Evolutionary conservation across 176 grass and related monocot genomes (phyloP).

Genomic region (Musa acuminata): DNA sequence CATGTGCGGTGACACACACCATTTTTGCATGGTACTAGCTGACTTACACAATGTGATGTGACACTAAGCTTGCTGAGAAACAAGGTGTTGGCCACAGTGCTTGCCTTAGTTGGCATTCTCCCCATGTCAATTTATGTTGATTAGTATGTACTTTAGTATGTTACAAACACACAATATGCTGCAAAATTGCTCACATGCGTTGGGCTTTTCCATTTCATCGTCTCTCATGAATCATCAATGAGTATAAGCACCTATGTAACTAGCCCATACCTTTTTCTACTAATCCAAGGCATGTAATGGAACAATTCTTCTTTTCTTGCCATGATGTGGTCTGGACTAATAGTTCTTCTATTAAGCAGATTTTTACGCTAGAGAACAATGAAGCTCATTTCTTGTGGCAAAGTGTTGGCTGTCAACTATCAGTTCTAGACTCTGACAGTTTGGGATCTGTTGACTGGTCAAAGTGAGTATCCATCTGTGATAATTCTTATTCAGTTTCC

Average conservation of each 20-base stretch:
- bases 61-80: too few relatives aligned
- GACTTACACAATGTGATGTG: too few relatives aligned
- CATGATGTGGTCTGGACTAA: background rate
- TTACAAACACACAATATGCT: too few relatives aligned
- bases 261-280: background rate
- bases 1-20: too few relatives aligned
- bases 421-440: slow-evolving; percentile 29
- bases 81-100: too few relatives aligned
- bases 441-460: slow-evolving; percentile 61
- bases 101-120: too few relatives aligned
- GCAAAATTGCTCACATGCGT: too few relatives aligned
- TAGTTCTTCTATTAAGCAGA: slow-evolving; percentile 32
- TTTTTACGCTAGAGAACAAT: slow-evolving; percentile 51
- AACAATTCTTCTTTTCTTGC: slow-evolving; percentile 12
- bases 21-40: too few relatives aligned
- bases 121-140: too few relatives aligned
- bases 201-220: too few relatives aligned
- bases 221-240: too few relatives aligned
- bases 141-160: too few relatives aligned
- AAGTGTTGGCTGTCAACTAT: slow-evolving; percentile 44
- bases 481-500: background rate
- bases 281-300: background rate
- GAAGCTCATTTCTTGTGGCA: slow-evolving; percentile 50
- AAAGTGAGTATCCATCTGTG: slow-evolving; percentile 46
- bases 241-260: background rate